These are phyloP conservation scores for Auricularia sp. DNA, from an alignment of 768 basidiomycete genomes.

Conservation along the genomic window DNA sequence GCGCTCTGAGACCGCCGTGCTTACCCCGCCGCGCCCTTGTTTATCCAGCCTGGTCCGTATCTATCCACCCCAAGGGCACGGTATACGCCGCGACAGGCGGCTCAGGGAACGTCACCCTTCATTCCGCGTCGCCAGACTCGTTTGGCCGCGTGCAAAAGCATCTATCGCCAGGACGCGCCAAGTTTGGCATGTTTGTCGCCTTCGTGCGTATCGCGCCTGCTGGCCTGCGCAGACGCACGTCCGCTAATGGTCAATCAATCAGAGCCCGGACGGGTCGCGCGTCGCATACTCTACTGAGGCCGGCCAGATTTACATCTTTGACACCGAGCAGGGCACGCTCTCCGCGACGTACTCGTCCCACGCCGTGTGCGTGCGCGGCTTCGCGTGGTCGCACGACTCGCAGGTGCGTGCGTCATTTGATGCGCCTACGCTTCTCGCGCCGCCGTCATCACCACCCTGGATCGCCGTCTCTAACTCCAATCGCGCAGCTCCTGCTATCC, in stretches of 20 bases:
- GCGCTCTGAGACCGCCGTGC: neutral
- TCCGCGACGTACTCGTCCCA: slow-evolving; percentile 73
- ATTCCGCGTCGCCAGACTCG: slow-evolving; percentile 54
- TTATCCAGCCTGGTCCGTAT: slow-evolving; percentile 68
- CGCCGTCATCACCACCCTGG: neutral
- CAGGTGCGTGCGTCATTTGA: slow-evolving; percentile 43
- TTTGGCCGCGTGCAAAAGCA: slow-evolving; percentile 56
- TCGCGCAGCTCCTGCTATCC: slow-evolving; percentile 66
- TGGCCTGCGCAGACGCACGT: neutral
- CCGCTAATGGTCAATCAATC: slow-evolving; percentile 2
- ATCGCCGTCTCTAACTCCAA: neutral
- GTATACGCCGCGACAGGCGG: slow-evolving; percentile 68
- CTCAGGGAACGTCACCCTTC: slow-evolving; percentile 61
- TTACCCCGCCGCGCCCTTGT: neutral
- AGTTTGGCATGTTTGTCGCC: slow-evolving; percentile 65
- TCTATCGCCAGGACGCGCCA: slow-evolving; percentile 57
- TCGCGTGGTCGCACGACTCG: slow-evolving; percentile 85
- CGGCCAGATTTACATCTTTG: slow-evolving; percentile 84
- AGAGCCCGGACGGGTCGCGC: slow-evolving; percentile 84
- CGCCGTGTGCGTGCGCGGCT: slow-evolving; percentile 78
- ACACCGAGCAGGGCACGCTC: slow-evolving; percentile 58
- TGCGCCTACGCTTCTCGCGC: neutral
- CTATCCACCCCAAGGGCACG: slow-evolving; percentile 62
- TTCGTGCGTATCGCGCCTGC: neutral
- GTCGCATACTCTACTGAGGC: slow-evolving; percentile 76